A percentile compares a stretch with the other conserved stretches of the same genome.
phyloP scores from a whole-genome alignment of 2,329 filamentous ascomycete species.

The Aspergillus versicolor region DNA sequence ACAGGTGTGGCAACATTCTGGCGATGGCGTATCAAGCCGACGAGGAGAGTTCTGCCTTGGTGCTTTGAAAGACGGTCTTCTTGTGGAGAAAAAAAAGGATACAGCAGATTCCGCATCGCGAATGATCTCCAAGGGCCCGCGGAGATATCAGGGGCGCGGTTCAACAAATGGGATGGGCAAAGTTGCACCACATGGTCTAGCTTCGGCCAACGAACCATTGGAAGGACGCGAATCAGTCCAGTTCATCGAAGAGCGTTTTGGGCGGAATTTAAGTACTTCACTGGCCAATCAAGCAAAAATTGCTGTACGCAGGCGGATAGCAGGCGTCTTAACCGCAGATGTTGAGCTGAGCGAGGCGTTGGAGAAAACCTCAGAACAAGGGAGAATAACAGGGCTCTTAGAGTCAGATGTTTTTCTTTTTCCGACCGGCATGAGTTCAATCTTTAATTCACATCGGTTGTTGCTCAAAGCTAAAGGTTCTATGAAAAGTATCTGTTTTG shows the following conservation, averaged over 20 bases:
- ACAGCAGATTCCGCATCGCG: constrained; percentile 23
- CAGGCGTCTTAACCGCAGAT: constrained; percentile 75
- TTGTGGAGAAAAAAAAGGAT: constrained; percentile 50
- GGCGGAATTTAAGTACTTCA: constrained; percentile 79
- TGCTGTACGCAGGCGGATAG: constrained; percentile 83
- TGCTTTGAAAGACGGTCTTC: constrained; percentile 68
- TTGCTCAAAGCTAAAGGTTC: constrained; percentile 65
- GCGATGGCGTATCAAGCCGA: constrained; percentile 87
- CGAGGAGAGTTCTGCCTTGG: constrained; percentile 84
- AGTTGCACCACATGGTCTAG: constrained; percentile 35
- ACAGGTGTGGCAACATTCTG: constrained; percentile 95
- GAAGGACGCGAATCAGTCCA: constrained; percentile 67
- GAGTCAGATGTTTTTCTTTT: constrained; percentile 89
- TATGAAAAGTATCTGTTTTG: constrained; percentile 80
- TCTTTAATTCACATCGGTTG: constrained; percentile 81
- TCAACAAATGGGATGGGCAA: constrained; percentile 47
- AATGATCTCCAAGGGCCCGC: constrained; percentile 66
- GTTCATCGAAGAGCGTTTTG: constrained; percentile 93
- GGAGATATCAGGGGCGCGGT: constrained; percentile 69
- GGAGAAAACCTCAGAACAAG: constrained; percentile 37
- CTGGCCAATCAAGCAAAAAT: constrained; percentile 79
- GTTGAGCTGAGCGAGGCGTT: constrained; percentile 64
- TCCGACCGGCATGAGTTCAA: constrained; percentile 90
- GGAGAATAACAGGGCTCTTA: constrained; percentile 57
- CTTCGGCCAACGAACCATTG: constrained; percentile 27